Conservation (phyloP, 805 yeast genomes). For the Torulaspora franciscae region DNA sequence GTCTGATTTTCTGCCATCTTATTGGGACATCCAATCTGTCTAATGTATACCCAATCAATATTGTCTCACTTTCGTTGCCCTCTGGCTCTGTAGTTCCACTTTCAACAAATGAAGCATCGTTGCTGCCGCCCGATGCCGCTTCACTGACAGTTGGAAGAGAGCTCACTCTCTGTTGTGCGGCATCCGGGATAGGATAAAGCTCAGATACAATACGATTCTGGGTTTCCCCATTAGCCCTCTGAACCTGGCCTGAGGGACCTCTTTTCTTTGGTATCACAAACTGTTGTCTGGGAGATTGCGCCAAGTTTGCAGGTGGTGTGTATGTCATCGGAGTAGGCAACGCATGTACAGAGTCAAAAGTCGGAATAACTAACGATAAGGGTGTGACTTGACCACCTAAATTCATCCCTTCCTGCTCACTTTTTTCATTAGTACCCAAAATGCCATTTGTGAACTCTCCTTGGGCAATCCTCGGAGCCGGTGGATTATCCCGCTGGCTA, state of each 20-base stretch:
- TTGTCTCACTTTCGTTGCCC: constrained; percentile 11
- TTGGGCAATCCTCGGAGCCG: constrained; percentile 21
- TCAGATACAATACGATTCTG: constrained; percentile 28
- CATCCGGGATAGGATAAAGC: constrained; percentile 20
- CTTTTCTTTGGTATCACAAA: constrained; percentile 20
- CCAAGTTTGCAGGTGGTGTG: constrained; percentile 21
- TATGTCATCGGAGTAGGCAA: constrained; percentile 35
- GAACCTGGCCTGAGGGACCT: constrained; percentile 3
- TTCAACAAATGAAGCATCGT: constrained; percentile 3
- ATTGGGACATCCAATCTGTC: constrained; percentile 14
- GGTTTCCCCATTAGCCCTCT: constrained; percentile 10
- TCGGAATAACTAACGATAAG: constrained; percentile 19
- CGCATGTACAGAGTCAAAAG: constrained; percentile 23
- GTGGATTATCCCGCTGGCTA: constrained; percentile 9
- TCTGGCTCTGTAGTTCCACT: constrained; percentile 1
- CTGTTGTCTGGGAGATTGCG: constrained; percentile 20
- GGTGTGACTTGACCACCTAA: constrained; percentile 18
- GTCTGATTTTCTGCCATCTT: constrained; percentile 37
- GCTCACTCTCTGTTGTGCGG: constrained; percentile 22
- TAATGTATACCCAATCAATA: constrained; percentile 21
- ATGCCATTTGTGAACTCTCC: constrained; percentile 15
- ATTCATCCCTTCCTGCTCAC: background rate
- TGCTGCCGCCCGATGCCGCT: constrained; percentile 8
- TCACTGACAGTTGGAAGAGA: constrained; percentile 27
- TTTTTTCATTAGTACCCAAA: background rate